Evolutionary conservation across 495 filamentous ascomycete species (phyloP), one percentile per base, ranked within the genome.

Genomic region (Pyronema omphalodes): DNA sequence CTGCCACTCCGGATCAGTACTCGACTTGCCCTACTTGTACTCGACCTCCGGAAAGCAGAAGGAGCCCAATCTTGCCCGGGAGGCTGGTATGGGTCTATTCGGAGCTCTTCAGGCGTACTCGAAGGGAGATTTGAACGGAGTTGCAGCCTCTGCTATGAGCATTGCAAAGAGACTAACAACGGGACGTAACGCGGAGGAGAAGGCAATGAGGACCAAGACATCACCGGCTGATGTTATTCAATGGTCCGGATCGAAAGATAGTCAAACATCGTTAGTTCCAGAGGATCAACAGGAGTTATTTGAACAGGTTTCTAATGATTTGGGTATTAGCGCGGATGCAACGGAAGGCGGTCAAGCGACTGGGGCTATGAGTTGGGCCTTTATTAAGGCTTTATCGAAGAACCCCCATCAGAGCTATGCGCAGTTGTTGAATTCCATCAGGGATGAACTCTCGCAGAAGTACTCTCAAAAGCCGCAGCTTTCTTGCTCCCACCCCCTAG

Each of bases 341-440:
- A 76, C 73, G 6, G 78, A 80, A 48, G 77, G 74, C 11, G 84
- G 88, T 46, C 78, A 95, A 65, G 91, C 91, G 14, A 95, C 91
- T 0, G 91, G 91, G 37, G 91, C 91, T 66, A 95, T 98, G 89
- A 93, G 86, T 6, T 95, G 86, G 79, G 91, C 91, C 6, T 98
- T 98, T 67, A 88, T 98, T 67, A 81, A 74, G 5, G 83, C 88
- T 39, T 76, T 98, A 51, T 88, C 89, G 74, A 94, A 94, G 75
- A 94, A 94, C 61, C 91, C 91, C 2, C 86, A 95, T 67, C 91
- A 96, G 74, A 94, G 88, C 71, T 96, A 96, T 64, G 85, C 96
- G 52, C 84, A 93, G 69, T 69, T 98, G 56, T 75, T 98, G 56
- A 95, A 93, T 71, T 93, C 79, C 69, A 95, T 98, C 64, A 83